A percentile compares a stretch with the other conserved stretches of the same genome.
phyloP scores from a whole-genome alignment of 2,329 filamentous ascomycete genomes.

The Achaetomium macrosporum region DNA sequence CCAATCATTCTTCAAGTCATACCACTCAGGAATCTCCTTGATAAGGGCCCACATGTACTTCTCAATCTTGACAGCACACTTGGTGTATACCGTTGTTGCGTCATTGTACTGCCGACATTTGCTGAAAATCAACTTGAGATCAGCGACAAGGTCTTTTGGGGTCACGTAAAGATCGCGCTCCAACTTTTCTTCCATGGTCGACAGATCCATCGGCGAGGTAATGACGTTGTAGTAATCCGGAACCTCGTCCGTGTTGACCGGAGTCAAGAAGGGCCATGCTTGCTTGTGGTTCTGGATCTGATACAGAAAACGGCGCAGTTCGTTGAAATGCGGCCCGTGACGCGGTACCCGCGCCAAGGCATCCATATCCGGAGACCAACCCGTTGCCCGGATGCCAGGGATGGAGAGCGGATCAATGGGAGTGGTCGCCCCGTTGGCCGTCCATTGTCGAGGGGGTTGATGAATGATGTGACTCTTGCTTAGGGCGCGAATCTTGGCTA shows the following conservation, averaged over 20 bases:
- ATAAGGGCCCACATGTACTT: conserved; percentile 95
- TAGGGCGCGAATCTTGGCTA: conserved; percentile 87
- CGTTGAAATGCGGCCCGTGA: conserved; percentile 91
- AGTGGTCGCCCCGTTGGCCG: conserved; percentile 51
- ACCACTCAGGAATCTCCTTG: conserved; percentile 88
- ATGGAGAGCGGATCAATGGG: conserved; percentile 80
- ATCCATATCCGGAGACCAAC: conserved; percentile 97
- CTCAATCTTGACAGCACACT: conserved; percentile 85
- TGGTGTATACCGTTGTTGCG: conserved; percentile 87
- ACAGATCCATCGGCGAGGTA: conserved; percentile 92
- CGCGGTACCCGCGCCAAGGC: conserved; percentile 87
- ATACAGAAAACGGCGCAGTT: conserved; percentile 84
- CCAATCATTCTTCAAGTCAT: no score
- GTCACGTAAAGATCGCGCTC: conserved; percentile 84
- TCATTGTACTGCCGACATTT: conserved; percentile 97
- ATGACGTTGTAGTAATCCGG: conserved; percentile 98
- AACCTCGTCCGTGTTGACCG: conserved; percentile 91
- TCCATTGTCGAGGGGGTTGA: conserved; percentile 75
- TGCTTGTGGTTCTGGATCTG: conserved; percentile 90
- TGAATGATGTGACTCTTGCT: conserved; percentile 84
- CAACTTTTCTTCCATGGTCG: conserved; percentile 89
- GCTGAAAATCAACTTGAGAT: conserved; percentile 82
- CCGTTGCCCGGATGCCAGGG: conserved; percentile 81
- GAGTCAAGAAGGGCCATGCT: conserved; percentile 89
- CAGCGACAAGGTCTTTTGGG: conserved; percentile 83